Base-by-base conservation (phyloP, 2,329 filamentous ascomycete genomes). In the Fusarium nematophilum region DNA sequence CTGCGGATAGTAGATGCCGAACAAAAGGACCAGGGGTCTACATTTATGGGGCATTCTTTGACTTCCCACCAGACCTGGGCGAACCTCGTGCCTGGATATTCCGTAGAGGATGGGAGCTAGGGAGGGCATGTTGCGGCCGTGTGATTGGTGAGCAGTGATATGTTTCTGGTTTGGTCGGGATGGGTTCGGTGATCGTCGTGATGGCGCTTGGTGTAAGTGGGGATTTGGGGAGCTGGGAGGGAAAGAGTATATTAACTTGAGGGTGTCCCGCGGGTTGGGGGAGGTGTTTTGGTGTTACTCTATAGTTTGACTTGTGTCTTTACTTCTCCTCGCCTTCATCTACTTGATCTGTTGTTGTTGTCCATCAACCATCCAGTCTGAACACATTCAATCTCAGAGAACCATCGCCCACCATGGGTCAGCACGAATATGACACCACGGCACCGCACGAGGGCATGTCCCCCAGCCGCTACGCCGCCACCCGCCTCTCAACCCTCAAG, bases 401-500 rank as follows among this genome's bases (percentile, higher is more conserved):
- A n/a, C n/a, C n/a, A n/a, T n/a, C n/a, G 25, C 47, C 34, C 51
- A 55, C 6, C 9, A 69, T 69, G 67, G 60, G 53, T 58, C 57
- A 69, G 27, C 46, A 67, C 40, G 68, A 72, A 51, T 70, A 68
- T 23, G 68, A 68, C 34, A 75, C 75, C 53, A 64, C 75, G 27
- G 74, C 81, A 47, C 78, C 79, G 36, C 75, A 82, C 57, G 76
- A 82, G 62, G 78, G 78, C 75, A 84, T 83, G 81, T 75, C 79
- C n/a, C 59, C 67, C 2, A 67, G 76, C 18, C 68, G 73, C 37
- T 87, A 87, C 69, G 42, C 81, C 11, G 67, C 70, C 5, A 84
- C 86, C 57, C 83, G 86, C 49, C 59, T 88, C 64, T 77, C 78
- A 9, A 78, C 81, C 13, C 78, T 89, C 47, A 85, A 82, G 71